Base-by-base conservation (phyloP, 2,329 filamentous ascomycete species). In the Fusarium stilboides region DNA sequence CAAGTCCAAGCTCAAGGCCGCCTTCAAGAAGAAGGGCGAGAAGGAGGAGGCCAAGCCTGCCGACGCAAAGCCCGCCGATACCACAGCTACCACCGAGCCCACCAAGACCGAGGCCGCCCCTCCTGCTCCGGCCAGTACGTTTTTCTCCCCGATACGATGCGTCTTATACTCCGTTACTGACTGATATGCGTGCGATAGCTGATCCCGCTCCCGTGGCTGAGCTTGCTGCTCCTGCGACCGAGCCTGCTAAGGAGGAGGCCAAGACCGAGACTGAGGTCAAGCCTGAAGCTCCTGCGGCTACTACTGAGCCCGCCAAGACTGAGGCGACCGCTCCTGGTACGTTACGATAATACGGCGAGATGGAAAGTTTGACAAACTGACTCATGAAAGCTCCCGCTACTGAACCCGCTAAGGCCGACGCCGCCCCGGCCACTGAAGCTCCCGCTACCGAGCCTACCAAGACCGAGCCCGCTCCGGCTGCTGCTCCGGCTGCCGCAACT, bases 1-100 rank as follows among this genome's bases (percentile, higher is more conserved):
- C 70, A 87, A 85, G 83, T 80, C 78, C 75, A 88, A 87, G 84
- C 75, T 88, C 75, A 85, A 84, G 82, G 78, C 80, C 68, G 78
- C 81, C 77, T 85, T 87, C 80, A 85, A 83, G 78, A 85, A 84
- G 77, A 84, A 81, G 79, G 54, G 63, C 42, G 74, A 79, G 45
- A 77, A 82, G 71, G 79, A 79, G 72, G 70, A 69, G 46, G 54
- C 65, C 47, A 70, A 74, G 52, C 67, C 75, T 8, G 60, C 69
- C 31, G 68, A 74, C 37, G 59, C 52, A 24, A 65, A 65, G 60
- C 62, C 65, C 9, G 63, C 42, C 51, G 57, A 57, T 8, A 65
- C 71, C 12, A 68, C 73, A 12, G 63, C 74, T 28, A 56, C 76
- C 33, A 70, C 75, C n/a, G 78, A 77, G 57, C 70, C 78, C 12